phyloP scores from a whole-genome alignment of 2,329 filamentous ascomycete genomes.

The Ascochyta rabiei region DNA sequence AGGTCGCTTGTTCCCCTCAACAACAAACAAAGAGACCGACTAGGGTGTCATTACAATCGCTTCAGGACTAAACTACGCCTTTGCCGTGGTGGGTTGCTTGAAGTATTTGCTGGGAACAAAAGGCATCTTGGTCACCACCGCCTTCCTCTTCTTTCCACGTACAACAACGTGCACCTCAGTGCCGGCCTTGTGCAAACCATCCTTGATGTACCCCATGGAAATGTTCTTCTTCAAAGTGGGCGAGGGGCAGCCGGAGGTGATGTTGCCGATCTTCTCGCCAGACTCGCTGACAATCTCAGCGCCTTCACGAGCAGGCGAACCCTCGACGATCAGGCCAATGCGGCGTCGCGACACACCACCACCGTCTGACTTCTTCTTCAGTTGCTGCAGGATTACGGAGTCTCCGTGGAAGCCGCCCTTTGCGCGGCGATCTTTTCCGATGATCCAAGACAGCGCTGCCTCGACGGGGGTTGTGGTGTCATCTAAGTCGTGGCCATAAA shows the following conservation, averaged over 20 bases:
- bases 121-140: slow-evolving; percentile 84
- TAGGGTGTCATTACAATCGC: background rate
- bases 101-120: slow-evolving; percentile 83
- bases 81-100: slow-evolving; percentile 39
- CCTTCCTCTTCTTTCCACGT: slow-evolving; percentile 76
- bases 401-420: slow-evolving; percentile 83
- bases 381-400: slow-evolving; percentile 75
- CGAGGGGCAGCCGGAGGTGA: slow-evolving; percentile 91
- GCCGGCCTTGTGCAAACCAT: slow-evolving; percentile 81
- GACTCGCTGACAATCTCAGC: slow-evolving; percentile 73
- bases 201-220: slow-evolving; percentile 90
- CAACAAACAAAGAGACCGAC: background rate
- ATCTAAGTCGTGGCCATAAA: slow-evolving; percentile 98
- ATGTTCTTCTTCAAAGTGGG: slow-evolving; percentile 89
- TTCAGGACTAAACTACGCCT: slow-evolving; percentile 27
- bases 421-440: slow-evolving; percentile 76
- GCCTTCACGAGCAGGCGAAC: slow-evolving; percentile 88
- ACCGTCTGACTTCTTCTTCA: slow-evolving; percentile 76
- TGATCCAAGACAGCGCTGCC: slow-evolving; percentile 76
- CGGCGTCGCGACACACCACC: slow-evolving; percentile 72
- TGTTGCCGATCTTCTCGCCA: slow-evolving; percentile 71
- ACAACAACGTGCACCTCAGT: slow-evolving; percentile 81
- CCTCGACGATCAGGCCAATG: slow-evolving; percentile 81
- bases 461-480: slow-evolving; percentile 75
- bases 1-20: background rate